Percentiles rank a stretch among this genome's conserved stretches.
Evolutionary conservation across 2,329 filamentous ascomycete species (phyloP).

Genomic region (Calonectria henricotiae): DNA sequence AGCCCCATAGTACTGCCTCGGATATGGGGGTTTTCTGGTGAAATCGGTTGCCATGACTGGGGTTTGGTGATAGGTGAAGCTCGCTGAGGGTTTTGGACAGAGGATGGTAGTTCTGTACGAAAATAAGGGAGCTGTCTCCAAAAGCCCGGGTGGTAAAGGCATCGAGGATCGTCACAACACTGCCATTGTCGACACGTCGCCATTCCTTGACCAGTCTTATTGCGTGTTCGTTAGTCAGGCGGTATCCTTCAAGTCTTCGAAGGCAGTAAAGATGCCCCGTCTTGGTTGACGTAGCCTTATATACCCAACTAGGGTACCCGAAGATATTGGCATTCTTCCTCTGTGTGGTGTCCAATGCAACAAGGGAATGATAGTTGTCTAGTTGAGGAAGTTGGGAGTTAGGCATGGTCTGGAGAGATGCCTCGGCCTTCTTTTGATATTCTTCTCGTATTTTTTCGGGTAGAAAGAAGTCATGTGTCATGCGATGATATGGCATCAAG

Average conservation of each 20-base stretch:
- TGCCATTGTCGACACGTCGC: conserved; percentile 87
- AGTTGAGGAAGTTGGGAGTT: conserved; percentile 83
- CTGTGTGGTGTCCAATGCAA: conserved; percentile 87
- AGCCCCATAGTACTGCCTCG: conserved; percentile 90
- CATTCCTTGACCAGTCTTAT: conserved; percentile 90
- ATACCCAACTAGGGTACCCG: conserved; percentile 93
- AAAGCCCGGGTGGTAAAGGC: conserved; percentile 95
- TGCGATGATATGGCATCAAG: conserved; percentile 87
- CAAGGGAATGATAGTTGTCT: conserved; percentile 92
- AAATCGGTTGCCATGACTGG: conserved; percentile 63
- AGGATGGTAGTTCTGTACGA: conserved; percentile 95
- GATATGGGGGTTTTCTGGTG: conserved; percentile 68
- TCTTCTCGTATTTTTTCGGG: conserved; percentile 90
- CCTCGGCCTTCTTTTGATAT: conserved; percentile 89
- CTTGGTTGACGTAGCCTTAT: conserved; percentile 92
- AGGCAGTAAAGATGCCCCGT: conserved; percentile 92
- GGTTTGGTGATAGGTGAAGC: conserved; percentile 74
- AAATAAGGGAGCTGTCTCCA: conserved; percentile 93
- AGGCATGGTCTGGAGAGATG: conserved; percentile 86
- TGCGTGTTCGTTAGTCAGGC: conserved; percentile 89
- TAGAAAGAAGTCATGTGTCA: conserved; percentile 92
- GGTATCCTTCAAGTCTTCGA: conserved; percentile 89
- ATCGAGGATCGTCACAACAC: conserved; percentile 89
- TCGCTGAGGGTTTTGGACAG: conserved; percentile 92
- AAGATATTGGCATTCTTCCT: conserved; percentile 86